Percentiles rank a stretch among this genome's conserved stretches.
Conservation (phyloP, 225 moss, liverwort and hornwort genomes). For the Pleurozium schreberi region DNA sequence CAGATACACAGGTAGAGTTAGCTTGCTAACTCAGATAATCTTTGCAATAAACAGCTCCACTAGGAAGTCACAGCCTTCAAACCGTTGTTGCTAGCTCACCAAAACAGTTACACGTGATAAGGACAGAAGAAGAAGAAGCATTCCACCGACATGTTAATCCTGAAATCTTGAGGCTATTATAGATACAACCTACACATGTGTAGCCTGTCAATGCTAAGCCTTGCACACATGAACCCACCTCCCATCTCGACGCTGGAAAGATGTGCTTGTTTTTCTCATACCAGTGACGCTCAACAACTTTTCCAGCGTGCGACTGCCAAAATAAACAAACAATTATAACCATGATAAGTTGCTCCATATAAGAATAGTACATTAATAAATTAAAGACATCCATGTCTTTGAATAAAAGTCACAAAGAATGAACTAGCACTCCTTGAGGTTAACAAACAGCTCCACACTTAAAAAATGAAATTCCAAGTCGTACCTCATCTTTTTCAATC, state of each 20-base stretch:
- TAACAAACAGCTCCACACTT: not conserved
- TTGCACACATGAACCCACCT: not conserved
- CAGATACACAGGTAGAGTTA: not conserved
- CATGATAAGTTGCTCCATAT: not conserved
- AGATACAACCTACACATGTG: not conserved
- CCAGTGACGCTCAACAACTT: conserved; percentile 95
- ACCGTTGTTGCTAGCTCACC: not conserved
- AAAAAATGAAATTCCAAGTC: not conserved
- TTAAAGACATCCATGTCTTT: not conserved
- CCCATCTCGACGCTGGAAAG: conserved; percentile 27
- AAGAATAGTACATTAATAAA: not conserved
- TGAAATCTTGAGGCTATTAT: not conserved
- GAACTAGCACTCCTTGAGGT: not conserved
- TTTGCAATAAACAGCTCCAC: not conserved
- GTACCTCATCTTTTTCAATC: conserved; percentile 94
- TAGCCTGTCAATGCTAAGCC: not conserved
- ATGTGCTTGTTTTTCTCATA: conserved; percentile 78
- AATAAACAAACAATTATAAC: not conserved
- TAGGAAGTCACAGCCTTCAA: not conserved
- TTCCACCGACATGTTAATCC: not conserved
- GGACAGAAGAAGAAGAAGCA: not conserved
- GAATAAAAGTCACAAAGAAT: not conserved
- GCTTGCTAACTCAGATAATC: not conserved
- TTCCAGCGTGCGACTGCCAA: conserved; percentile 85
- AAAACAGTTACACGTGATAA: not conserved